phyloP scores from a whole-genome alignment of 257 asterid genomes.

The Capsicum pubescens region DNA sequence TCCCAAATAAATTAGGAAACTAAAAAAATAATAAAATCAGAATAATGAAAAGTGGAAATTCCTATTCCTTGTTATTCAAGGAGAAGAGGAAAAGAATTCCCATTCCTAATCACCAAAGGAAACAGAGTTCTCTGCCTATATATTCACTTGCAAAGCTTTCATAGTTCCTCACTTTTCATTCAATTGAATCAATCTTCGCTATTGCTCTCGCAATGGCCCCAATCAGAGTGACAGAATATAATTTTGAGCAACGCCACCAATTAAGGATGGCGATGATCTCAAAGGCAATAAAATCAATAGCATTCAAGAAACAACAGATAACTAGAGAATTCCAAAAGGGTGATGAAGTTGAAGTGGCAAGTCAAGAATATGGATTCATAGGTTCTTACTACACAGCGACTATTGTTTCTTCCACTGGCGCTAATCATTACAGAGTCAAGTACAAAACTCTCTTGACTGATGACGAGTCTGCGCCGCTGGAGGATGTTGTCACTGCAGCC shows the following conservation, averaged over 20 bases:
- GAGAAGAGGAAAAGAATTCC: neutral
- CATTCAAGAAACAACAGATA: slow-evolving; percentile 8
- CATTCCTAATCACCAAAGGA: neutral
- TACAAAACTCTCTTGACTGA: slow-evolving; percentile 28
- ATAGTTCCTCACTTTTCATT: neutral
- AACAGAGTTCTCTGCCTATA: neutral
- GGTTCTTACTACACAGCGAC: slow-evolving; percentile 34
- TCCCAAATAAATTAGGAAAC: neutral
- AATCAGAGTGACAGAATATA: neutral
- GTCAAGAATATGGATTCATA: slow-evolving; percentile 31
- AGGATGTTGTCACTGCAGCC: slow-evolving; percentile 23
- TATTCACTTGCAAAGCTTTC: neutral
- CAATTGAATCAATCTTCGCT: neutral
- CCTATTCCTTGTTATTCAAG: neutral
- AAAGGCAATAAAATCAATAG: neutral
- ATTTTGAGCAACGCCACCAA: neutral
- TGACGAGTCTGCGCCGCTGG: neutral
- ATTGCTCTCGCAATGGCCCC: neutral
- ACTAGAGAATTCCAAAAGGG: neutral
- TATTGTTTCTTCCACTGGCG: neutral
- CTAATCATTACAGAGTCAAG: slow-evolving; percentile 20
- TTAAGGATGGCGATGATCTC: neutral
- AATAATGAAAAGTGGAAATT: neutral
- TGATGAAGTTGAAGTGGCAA: slow-evolving; percentile 30
- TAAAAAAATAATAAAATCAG: too few relatives aligned